Base-by-base conservation (phyloP, 1,284 basidiomycete species). In the Microbotryomycetes sp. region DNA sequence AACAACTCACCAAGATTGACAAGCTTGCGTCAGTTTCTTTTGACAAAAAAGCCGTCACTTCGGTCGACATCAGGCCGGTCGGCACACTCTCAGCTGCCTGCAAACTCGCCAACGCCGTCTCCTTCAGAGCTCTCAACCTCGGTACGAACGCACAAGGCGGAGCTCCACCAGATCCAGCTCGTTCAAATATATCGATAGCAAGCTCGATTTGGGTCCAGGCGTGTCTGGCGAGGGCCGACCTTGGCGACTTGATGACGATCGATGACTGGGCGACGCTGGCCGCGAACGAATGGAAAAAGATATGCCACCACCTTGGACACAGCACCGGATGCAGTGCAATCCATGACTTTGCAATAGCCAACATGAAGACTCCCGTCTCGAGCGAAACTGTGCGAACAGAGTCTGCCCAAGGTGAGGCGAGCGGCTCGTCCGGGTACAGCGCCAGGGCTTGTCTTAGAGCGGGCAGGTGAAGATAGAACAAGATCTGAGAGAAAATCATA, bases 391-490 rank as follows among this genome's bases (percentile, higher is more conserved):
- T 61, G 13, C 59, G 56, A 21, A 70, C 69, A 21, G 59, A 64
- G 6, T 61, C 63, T 0, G 62, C 52, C 47, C 61, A 64, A 0
- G 65, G 62, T 5, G 69, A 70, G 35, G 54, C 30, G 3, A 70
- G 56, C 27, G 69, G 69, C 45, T 70, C 69, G 7, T 58, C 46
- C 27, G 65, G 45, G 45, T 61, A 24, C 9, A 58, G 52, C 35
- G 58, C 35, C 18, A 70, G 54, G 9, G 69, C 69, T 26, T 67
- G 54, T 0, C 63, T 57, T 31, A 69, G 66, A 0, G 61, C 67
- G 1, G 67, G 67, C n/a, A 64, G 63, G 60, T 70, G 69, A 3
- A 69, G 60, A 46, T 67, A 70, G 31, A 70, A 63, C 26, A 63
- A 52, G 23, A 66, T 59, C 21, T 67, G 65, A 7, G 50, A 35